These are phyloP conservation scores for Cynanchum wilfordii DNA, from an alignment of 257 asterid species.

Conservation along the genomic window DNA sequence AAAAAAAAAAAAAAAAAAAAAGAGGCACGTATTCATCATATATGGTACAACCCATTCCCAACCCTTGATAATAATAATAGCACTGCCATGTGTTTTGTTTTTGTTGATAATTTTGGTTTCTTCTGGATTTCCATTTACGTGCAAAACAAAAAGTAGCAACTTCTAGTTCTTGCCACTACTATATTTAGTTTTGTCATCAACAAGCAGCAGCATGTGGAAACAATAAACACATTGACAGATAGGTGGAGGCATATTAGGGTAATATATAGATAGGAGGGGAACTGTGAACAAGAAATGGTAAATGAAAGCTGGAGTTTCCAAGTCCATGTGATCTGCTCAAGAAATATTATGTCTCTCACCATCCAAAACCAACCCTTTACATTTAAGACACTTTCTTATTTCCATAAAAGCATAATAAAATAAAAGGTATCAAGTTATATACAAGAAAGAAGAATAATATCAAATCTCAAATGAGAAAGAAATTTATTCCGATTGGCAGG, in stretches of 20 bases:
- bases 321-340: not conserved
- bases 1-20: too few relatives aligned
- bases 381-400: not conserved
- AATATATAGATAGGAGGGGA: too few relatives aligned
- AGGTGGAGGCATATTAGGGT: not conserved
- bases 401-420: not conserved
- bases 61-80: slow-evolving; percentile 24
- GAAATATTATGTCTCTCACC: not conserved
- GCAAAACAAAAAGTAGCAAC: not conserved
- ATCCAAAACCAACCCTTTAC: not conserved
- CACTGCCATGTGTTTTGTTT: slow-evolving; percentile 9
- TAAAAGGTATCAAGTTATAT: not conserved
- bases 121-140: slow-evolving; percentile 15
- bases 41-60: slow-evolving; percentile 29
- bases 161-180: not conserved
- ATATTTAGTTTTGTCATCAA: not conserved
- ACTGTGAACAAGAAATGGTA: not conserved
- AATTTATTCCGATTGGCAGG: not conserved
- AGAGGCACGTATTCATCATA: slow-evolving; percentile 7
- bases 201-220: not conserved
- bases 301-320: not conserved
- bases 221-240: not conserved
- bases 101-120: not conserved
- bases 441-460: not conserved
- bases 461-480: not conserved